Evolutionary conservation across 2,329 filamentous ascomycete genomes (phyloP), one percentile per base, ranked within the genome.

Genomic region (Albophoma yamanashiensis): DNA sequence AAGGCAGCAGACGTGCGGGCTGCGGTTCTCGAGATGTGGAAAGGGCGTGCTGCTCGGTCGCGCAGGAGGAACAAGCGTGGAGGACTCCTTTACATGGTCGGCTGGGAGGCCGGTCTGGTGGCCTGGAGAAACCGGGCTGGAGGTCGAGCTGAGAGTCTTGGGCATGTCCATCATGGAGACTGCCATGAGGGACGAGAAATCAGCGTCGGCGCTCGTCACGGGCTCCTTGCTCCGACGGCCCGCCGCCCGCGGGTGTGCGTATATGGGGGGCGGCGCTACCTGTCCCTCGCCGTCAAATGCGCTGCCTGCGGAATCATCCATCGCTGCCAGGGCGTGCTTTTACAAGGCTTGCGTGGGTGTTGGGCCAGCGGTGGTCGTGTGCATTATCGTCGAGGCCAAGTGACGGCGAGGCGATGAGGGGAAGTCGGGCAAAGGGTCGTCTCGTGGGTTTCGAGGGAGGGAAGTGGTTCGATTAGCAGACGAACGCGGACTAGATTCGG

Each of bases 1-100:
- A 40, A 70, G 62, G 58, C 65, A 70, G 62, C 67, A 71, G 56
- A 68, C 63, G 36, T 67, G 68, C 34, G 69, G 62, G 59, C 65
- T 66, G 56, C 79, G 76, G 58, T 77, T 77, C 57, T 84, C 81
- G 57, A 78, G 79, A 60, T 82, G 79, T 4, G 81, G 80, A 60
- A 85, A 85, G 1, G 82, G 82, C 2, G 82, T 85, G 71, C 82
- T 85, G 68, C 82, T 85, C 22, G 82, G 82, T 58, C 82, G 77
- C 7, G 69, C 69, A 4, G 71, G 72, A 20, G 72, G 73, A 11
- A 73, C 67, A 61, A 73, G 70, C n/a, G 66, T 64, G 34, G 69
- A 66, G 38, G 65, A 59, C 42, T 78, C 68, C 60, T 79, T 80
- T 60, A 71, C 69, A 61, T 78, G 79, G 45, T 80, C 76, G 56